These are phyloP conservation scores for Sclerotinia nivalis DNA, from an alignment of 2,329 filamentous ascomycete genomes.

Conservation along the genomic window DNA sequence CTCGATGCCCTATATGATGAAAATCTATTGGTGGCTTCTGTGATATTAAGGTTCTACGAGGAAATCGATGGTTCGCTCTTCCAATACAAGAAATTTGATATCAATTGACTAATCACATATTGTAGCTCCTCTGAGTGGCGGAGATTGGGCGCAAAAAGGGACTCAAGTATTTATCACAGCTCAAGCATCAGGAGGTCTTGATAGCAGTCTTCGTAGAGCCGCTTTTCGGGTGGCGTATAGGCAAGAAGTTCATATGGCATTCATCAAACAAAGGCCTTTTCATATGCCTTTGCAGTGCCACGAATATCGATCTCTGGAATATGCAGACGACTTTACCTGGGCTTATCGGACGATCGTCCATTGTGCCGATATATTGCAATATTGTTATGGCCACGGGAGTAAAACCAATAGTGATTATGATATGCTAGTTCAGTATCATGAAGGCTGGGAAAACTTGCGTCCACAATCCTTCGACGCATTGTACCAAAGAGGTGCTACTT, in stretches of 20 bases:
- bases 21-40: slow-evolving; percentile 44
- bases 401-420: slow-evolving; percentile 28
- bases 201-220: slow-evolving; percentile 46
- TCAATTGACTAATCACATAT: not conserved
- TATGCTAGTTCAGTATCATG: slow-evolving; percentile 28
- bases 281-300: slow-evolving; percentile 44
- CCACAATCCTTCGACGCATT: slow-evolving; percentile 33
- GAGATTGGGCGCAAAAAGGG: slow-evolving; percentile 31
- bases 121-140: slow-evolving; percentile 31
- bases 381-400: slow-evolving; percentile 31
- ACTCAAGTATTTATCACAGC: slow-evolving; percentile 36
- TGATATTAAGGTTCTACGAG: slow-evolving; percentile 46
- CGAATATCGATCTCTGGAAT: slow-evolving; percentile 31
- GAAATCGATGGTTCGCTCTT: slow-evolving; percentile 43
- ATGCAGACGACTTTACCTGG: slow-evolving; percentile 32
- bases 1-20: slow-evolving; percentile 44
- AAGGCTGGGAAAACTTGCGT: slow-evolving; percentile 27
- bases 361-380: slow-evolving; percentile 32
- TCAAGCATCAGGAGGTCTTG: slow-evolving; percentile 38
- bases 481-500: slow-evolving; percentile 25
- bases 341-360: slow-evolving; percentile 33
- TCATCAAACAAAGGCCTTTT: slow-evolving; percentile 45
- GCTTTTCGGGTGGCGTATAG: slow-evolving; percentile 51
- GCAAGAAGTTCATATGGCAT: slow-evolving; percentile 51
- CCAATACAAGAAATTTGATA: not conserved